phyloP scores from a whole-genome alignment of 192 early-diverging fungal species.

The Geosiphon pyriformis region DNA sequence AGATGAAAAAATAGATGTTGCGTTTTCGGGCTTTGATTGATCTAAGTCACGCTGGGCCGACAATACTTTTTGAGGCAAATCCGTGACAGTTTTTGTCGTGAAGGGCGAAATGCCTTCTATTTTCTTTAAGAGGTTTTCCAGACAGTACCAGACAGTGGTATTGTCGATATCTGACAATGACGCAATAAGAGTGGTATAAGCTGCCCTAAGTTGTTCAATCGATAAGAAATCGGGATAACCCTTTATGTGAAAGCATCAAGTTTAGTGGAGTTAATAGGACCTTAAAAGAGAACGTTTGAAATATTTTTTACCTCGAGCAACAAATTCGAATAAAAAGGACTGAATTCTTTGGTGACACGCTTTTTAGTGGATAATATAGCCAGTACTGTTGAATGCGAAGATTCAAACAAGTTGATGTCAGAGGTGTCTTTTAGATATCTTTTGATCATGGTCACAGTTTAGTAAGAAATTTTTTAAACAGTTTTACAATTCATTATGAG shows the following conservation, averaged over 20 bases:
- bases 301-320: slow-evolving; percentile 34
- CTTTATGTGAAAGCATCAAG: slow-evolving; percentile 20
- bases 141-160: slow-evolving; percentile 46
- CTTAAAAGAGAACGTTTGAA: slow-evolving; percentile 12
- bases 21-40: slow-evolving; percentile 11
- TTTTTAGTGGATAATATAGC: slow-evolving; percentile 44
- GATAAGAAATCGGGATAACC: slow-evolving; percentile 44
- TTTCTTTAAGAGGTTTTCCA: slow-evolving; percentile 37
- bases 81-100: not conserved
- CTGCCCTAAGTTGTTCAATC: slow-evolving; percentile 42
- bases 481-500: no score
- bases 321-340: slow-evolving; percentile 43
- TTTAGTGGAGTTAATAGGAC: slow-evolving; percentile 6
- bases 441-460: slow-evolving; percentile 27
- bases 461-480: not conserved
- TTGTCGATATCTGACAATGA: slow-evolving; percentile 46
- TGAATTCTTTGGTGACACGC: slow-evolving; percentile 40
- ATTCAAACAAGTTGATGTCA: slow-evolving; percentile 45
- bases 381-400: slow-evolving; percentile 44
- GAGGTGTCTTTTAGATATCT: slow-evolving; percentile 22
- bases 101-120: slow-evolving; percentile 31
- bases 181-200: slow-evolving; percentile 45
- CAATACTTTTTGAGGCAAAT: slow-evolving; percentile 10
- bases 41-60: slow-evolving; percentile 14
- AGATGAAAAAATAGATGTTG: slow-evolving; percentile 21